Percentiles rank a stretch among this genome's conserved stretches.
phyloP scores from a whole-genome alignment of 257 asterid species.

The Solanum chilense region DNA sequence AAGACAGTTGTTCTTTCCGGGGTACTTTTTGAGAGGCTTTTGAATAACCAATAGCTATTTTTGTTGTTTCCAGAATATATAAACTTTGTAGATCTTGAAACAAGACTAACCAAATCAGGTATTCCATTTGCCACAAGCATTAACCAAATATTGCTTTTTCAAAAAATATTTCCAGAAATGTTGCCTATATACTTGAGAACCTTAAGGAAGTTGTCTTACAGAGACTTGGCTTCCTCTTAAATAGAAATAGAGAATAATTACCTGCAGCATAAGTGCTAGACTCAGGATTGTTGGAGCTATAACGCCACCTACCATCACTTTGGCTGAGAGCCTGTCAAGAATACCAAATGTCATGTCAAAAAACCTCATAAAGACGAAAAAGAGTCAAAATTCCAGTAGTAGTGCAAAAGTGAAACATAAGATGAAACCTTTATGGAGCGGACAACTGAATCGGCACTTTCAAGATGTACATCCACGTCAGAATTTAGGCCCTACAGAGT shows the following conservation, averaged over 20 bases:
- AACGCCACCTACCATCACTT: conserved; percentile 99
- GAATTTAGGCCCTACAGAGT: conserved; percentile 57
- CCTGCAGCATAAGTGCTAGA: conserved; percentile 93
- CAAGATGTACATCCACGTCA: conserved; percentile 51
- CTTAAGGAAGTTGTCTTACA: not conserved
- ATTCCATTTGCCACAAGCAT: not conserved
- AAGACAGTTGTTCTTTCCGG: not conserved
- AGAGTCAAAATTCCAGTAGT: not conserved
- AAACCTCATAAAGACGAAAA: not conserved
- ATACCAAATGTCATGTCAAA: not conserved
- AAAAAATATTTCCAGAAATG: not conserved
- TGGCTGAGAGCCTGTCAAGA: conserved; percentile 79
- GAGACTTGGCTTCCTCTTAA: not conserved
- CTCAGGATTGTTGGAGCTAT: conserved; percentile 71
- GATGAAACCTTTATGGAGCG: conserved; percentile 66
- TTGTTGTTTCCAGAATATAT: not conserved
- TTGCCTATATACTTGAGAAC: not conserved
- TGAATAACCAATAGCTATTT: not conserved
- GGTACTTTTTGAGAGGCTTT: not conserved
- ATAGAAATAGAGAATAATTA: conserved; percentile 6
- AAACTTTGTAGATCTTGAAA: not conserved
- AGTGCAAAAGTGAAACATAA: not conserved
- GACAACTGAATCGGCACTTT: conserved; percentile 55
- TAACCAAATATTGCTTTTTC: not conserved
- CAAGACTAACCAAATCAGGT: not conserved